Base-by-base conservation (phyloP, 768 basidiomycete genomes). In the Russula sp. region DNA sequence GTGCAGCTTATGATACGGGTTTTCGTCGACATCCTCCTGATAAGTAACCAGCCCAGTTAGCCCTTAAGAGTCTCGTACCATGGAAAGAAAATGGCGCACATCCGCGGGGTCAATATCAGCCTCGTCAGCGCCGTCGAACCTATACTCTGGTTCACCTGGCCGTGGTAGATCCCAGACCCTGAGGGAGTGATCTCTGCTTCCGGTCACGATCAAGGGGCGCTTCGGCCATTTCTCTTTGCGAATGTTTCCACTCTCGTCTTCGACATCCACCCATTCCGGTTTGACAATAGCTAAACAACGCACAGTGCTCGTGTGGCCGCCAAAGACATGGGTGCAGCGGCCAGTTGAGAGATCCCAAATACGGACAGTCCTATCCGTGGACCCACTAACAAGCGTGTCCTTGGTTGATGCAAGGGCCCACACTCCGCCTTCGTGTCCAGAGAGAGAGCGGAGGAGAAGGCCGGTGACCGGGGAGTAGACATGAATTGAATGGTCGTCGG, bases 401-500 rank as follows among this genome's bases (percentile, higher is more conserved):
- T 90, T 91, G 72, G 82, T 91, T 39, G 88, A 87, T 5, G 90
- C 89, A n/a, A 98, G 77, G 16, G 95, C 94, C 95, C 95, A 98
- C 1, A 98, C 93, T 18, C 95, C 95, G 53, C 95, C 95, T 67
- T 93, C 90, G 68, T 98, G 95, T 3, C 95, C 96, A 60, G 89
- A 81, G 46, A 98, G 79, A 1, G 86, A 82, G 45, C 82, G 84
- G 5, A 87, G 73, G 22, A 90, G 80, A 41, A 83, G 79, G 13
- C 96, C 96, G 0, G 87, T 90, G 32, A 81, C 72, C n/a, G 92
- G 94, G 25, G 87, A 88, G 72, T 96, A 98, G 49, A 99, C 85
- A 70, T 95, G 91, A 69, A 98, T 97, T 4, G 93, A 90, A 68
- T 98, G 93, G 73, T 98, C 95, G 73, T 99, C 96, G 0, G 93